These are phyloP conservation scores for Neofusicoccum ribis DNA, from an alignment of 2,329 filamentous ascomycete species.

Conservation along the genomic window DNA sequence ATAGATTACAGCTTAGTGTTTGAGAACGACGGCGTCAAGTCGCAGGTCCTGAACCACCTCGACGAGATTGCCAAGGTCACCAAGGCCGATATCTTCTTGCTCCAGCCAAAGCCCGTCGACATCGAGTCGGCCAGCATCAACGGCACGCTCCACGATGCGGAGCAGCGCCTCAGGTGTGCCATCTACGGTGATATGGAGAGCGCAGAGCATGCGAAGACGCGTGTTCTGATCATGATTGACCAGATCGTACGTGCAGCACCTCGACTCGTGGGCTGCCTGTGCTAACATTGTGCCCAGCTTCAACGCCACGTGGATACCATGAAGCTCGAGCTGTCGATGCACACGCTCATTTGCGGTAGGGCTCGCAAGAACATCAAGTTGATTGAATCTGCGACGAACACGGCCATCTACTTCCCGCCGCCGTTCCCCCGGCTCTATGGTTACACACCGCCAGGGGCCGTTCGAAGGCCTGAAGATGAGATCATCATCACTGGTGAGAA, in stretches of 20 bases:
- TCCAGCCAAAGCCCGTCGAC: constrained; percentile 82
- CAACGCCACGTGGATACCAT: constrained; percentile 74
- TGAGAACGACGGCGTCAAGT: constrained; percentile 70
- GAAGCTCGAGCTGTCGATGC: constrained; percentile 81
- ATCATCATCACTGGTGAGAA: constrained; percentile 94
- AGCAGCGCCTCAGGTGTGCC: constrained; percentile 86
- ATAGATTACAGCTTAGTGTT: constrained; percentile 89
- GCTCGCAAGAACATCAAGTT: constrained; percentile 97
- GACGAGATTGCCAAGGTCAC: constrained; percentile 85
- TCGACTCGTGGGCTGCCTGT: constrained; percentile 23
- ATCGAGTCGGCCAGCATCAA: constrained; percentile 76
- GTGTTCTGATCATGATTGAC: constrained; percentile 95
- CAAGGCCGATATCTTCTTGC: constrained; percentile 93
- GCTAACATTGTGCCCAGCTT: constrained; percentile 56
- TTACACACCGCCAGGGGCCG: constrained; percentile 80
- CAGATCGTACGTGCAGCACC: constrained; percentile 67
- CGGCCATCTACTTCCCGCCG: constrained; percentile 96
- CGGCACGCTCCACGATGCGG: constrained; percentile 78
- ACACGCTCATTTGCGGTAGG: constrained; percentile 89
- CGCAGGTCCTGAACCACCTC: constrained; percentile 77
- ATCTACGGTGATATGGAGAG: constrained; percentile 96
- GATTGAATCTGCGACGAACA: constrained; percentile 93
- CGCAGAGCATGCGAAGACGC: constrained; percentile 93
- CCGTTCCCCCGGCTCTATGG: constrained; percentile 90
- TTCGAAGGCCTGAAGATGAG: constrained; percentile 79